Base-by-base conservation (phyloP, 441 rosid species). In the Adansonia grandidieri region DNA sequence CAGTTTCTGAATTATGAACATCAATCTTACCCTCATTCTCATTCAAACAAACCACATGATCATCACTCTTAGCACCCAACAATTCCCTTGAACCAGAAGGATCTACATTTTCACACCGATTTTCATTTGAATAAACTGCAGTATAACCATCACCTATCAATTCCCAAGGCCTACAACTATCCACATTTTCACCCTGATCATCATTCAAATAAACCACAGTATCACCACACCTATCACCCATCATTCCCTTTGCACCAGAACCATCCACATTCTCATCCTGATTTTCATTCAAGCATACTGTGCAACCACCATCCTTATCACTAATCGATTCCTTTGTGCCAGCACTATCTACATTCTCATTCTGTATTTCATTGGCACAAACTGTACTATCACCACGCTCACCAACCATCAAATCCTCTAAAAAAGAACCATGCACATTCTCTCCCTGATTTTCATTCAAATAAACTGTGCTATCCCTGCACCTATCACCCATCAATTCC, bases 151-250 rank as follows among this genome's bases (percentile, higher is more conserved):
- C 69, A 73, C 56, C 81, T 51, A 28, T 14, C 47, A 53, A 47
- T 61, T 20, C 7, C 72, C 45, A 71, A 42, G 56, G 54, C 22
- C 17, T 56, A 50, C 68, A 74, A 74, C 71, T 65, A 61, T 13
- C 81, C 40, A 69, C 37, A 81, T 81, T 77, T 51, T n/a, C 65
- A 54, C 42, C 69, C 53, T 74, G 66, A 28, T 62, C 5, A 62
- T 62, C 44, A 17, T 70, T 53, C 32, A 70, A 50, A 70, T 24
- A 50, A 14, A 6, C 11, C 13, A 51, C 74, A 50, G 44, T 4
- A n/a, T 44, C 53, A 17, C 53, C 53, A 17, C 24, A 17, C 6
- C 48, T 44, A 17, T 66, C 53, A 66, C 28, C 2, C 22, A 66
- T 66, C 28, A 66, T 9, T 44, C 9, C 53, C 71, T 66, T 42